Evolutionary conservation across 2,329 filamentous ascomycete species (phyloP).

Genomic region (Pseudocercospora musae): DNA sequence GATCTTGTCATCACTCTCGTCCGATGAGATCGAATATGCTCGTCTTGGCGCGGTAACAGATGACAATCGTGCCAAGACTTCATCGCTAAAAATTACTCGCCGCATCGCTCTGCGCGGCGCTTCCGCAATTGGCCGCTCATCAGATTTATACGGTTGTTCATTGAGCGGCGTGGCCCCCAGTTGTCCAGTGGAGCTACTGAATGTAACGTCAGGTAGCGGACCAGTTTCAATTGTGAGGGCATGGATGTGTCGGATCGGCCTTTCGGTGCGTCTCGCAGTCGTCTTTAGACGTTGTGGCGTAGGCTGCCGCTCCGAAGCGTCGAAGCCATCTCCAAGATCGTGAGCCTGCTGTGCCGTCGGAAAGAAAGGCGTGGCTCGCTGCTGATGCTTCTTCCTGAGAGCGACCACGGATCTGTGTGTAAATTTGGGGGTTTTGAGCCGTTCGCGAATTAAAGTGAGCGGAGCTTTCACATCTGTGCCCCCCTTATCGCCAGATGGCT

Average conservation of each 20-base stretch:
- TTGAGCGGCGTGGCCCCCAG: not conserved
- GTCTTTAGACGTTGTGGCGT: not conserved
- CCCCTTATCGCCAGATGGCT: not conserved
- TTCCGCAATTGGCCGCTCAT: not conserved
- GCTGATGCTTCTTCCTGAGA: slow-evolving; percentile 14
- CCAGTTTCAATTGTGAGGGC: slow-evolving; percentile 23
- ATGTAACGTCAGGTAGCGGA: slow-evolving; percentile 29
- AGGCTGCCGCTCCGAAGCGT: slow-evolving; percentile 14
- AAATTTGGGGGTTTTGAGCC: slow-evolving; percentile 20
- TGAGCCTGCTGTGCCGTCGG: not conserved
- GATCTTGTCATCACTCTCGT: slow-evolving; percentile 18
- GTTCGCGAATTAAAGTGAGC: slow-evolving; percentile 24
- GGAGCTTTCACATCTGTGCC: slow-evolving; percentile 7
- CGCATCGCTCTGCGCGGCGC: not conserved
- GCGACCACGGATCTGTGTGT: slow-evolving; percentile 20
- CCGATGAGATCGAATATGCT: slow-evolving; percentile 21
- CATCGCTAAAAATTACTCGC: slow-evolving; percentile 22
- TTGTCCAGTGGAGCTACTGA: slow-evolving; percentile 17
- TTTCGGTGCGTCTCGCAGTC: not conserved
- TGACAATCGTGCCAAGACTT: slow-evolving; percentile 25
- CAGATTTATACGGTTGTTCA: not conserved
- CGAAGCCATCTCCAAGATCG: slow-evolving; percentile 25
- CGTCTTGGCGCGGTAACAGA: slow-evolving; percentile 28
- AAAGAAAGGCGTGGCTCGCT: slow-evolving; percentile 9
- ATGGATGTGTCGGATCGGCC: slow-evolving; percentile 12